These are phyloP conservation scores for Berberis thunbergii DNA, from an alignment of 164 flowering plant genomes.

Conservation along the genomic window DNA sequence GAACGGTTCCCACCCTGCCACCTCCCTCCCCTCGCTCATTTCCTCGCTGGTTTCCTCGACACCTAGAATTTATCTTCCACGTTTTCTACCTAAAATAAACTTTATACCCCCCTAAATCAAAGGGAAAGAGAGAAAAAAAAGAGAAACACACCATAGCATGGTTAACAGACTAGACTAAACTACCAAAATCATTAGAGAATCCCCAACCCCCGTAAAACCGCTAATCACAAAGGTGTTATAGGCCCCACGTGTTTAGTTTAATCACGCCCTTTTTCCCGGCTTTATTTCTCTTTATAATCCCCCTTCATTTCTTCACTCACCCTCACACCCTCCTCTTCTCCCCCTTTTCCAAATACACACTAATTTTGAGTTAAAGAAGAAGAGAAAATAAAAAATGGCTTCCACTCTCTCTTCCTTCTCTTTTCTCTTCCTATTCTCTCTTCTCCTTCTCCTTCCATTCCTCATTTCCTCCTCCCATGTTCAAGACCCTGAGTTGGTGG, in stretches of 20 bases:
- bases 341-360: too few relatives aligned
- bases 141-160: too few relatives aligned
- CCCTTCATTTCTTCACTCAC: conserved; percentile 5
- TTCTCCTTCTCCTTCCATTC: conserved; percentile 17
- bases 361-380: neutral
- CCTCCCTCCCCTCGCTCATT: too few relatives aligned
- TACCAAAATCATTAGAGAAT: neutral
- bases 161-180: conserved; percentile 10
- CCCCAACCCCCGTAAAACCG: too few relatives aligned
- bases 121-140: too few relatives aligned
- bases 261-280: conserved; percentile 29
- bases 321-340: neutral
- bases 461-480: conserved; percentile 21
- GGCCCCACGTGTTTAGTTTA: conserved; percentile 31
- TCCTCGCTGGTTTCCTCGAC: too few relatives aligned
- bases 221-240: neutral
- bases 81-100: too few relatives aligned
- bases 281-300: conserved; percentile 25
- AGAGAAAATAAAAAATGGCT: conserved; percentile 20
- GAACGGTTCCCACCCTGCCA: too few relatives aligned
- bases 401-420: neutral
- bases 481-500: conserved; percentile 51
- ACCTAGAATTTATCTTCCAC: too few relatives aligned
- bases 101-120: too few relatives aligned
- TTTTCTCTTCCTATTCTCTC: neutral